Conservation (phyloP, 257 asterid genomes). For the Solanum pimpinellifolium region DNA sequence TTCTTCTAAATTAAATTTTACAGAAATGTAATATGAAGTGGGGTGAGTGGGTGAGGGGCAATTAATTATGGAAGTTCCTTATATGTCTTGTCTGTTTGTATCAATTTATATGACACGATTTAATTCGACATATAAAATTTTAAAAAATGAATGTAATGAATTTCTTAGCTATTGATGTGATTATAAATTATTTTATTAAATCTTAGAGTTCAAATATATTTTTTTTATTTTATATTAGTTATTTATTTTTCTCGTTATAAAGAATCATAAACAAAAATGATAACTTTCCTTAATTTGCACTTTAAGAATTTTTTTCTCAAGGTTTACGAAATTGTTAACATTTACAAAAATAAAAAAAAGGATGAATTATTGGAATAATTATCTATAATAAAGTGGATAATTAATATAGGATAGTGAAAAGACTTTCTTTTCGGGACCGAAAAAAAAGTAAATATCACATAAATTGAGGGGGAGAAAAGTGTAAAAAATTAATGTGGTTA, state of each 20-base stretch:
- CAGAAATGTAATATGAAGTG: not conserved
- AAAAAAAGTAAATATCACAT: not conserved
- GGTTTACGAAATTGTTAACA: not conserved
- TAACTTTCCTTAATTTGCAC: fast-evolving
- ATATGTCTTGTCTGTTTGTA: fast-evolving
- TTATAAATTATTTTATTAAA: too few relatives aligned
- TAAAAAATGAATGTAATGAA: too few relatives aligned
- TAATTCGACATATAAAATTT: not conserved
- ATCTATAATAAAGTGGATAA: too few relatives aligned
- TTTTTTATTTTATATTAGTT: too few relatives aligned
- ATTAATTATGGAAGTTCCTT: not conserved
- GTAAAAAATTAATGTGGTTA: not conserved
- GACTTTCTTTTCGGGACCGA: fast-evolving
- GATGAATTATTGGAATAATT: too few relatives aligned
- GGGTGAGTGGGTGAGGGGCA: not conserved
- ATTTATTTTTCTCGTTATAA: too few relatives aligned
- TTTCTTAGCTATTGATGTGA: too few relatives aligned
- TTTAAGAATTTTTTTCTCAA: too few relatives aligned
- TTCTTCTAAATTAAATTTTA: not conserved
- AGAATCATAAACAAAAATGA: not conserved
- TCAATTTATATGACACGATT: too few relatives aligned
- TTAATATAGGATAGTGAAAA: not conserved
- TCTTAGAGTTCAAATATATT: fast-evolving
- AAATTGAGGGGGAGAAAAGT: too few relatives aligned
- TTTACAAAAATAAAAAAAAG: too few relatives aligned